Evolutionary conservation across 2,329 filamentous ascomycete genomes (phyloP), one percentile per base, ranked within the genome.

Genomic region (Alternaria atra): DNA sequence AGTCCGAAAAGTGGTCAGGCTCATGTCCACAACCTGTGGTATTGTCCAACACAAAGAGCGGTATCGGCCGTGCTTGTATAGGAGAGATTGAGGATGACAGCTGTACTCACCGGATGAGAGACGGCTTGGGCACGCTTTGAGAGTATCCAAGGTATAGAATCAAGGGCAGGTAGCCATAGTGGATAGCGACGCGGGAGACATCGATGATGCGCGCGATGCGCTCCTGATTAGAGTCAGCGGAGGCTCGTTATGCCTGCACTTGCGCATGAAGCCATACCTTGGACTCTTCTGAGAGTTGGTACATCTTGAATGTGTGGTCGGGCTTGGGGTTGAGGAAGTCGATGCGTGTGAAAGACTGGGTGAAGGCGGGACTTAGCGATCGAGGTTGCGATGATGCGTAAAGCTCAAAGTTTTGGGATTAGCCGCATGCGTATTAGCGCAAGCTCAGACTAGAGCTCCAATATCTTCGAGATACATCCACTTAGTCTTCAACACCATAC

Each of bases 81-180:
- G 43, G 7, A 43, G 15, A 1, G 9, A 9, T 25, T 10, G n/a
- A n/a, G 27, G 25, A 40, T 20, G 9, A 23, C 20, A 10, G 51
- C 30, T 39, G n/a, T 43, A 52, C 69, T 70, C 68, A 91, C 89
- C 88, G 88, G 82, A 92, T 90, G 71, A 92, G 79, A 46, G 92
- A 90, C 56, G 95, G 95, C 79, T 91, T 89, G 40, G 95, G 95
- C 80, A 94, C 91, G 85, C 94, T 98, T 80, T 92, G 91, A 56
- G 94, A 96, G 84, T 97, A 98, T 73, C 94, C 95, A 74, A 99
- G 90, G 82, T 98, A 99, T 80, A 99, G 87, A 79, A 99, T 96
- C 81, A 99, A 82, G 73, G 95, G 95, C 60, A 99, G 88, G 82
- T 98, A 99, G 80, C 95, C 95, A 85, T 98, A 99, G 84, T 99